Evolutionary conservation across 129 eudicot genomes (phyloP).

Genomic region (Heracleum sosnowskyi): DNA sequence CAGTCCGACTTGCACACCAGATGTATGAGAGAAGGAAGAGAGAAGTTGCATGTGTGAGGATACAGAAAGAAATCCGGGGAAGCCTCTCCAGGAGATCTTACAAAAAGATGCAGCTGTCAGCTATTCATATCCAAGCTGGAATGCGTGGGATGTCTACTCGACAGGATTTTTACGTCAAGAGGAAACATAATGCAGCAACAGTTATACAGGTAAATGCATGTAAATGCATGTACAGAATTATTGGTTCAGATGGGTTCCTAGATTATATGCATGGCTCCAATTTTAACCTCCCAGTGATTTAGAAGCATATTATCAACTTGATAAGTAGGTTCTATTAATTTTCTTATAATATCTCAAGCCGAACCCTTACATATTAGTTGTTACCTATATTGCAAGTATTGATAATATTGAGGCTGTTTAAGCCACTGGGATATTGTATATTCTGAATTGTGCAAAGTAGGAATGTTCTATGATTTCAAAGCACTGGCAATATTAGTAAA

Average conservation of each 20-base stretch:
- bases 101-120: constrained; percentile 28
- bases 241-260: not conserved
- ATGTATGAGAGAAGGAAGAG: constrained; percentile 21
- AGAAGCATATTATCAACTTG: not conserved
- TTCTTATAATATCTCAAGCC: not conserved
- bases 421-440: not conserved
- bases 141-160: constrained; percentile 81
- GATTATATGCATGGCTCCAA: not conserved
- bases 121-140: constrained; percentile 49
- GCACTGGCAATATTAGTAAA: not conserved
- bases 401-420: not conserved
- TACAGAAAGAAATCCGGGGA: not conserved
- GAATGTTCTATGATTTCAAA: not conserved
- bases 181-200: constrained; percentile 47
- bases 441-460: not conserved
- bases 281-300: not conserved
- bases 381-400: not conserved
- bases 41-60: not conserved
- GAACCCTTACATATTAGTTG: not conserved
- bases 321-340: not conserved
- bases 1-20: constrained; percentile 54
- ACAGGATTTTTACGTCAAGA: constrained; percentile 29
- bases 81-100: constrained; percentile 14
- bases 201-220: constrained; percentile 62
- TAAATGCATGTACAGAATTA: not conserved